Evolutionary conservation across 2,329 filamentous ascomycete genomes (phyloP), one percentile per base, ranked within the genome.

Genomic region (Apiospora rasikravindrae): DNA sequence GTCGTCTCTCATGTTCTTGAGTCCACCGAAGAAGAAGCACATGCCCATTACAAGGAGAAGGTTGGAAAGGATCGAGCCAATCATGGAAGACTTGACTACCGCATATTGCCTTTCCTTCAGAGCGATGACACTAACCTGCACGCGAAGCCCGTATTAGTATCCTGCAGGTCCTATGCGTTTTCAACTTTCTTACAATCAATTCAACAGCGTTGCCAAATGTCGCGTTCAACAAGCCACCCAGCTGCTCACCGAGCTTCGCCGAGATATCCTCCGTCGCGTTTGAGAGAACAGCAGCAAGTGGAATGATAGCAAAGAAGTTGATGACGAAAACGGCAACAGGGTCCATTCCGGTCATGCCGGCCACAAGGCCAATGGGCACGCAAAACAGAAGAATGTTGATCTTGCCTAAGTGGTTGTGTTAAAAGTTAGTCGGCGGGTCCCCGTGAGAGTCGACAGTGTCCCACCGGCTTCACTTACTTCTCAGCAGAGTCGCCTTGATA

Each of bases 61-160:
- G 83, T 98, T 98, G 75, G 96, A 98, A 51, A 98, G 87, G 77
- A 98, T 97, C 79, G 94, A 97, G 67, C 96, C 96, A 45, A 98
- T 91, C 95, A 98, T 98, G 75, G 94, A 97, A 26, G 96, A 93
- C 84, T 98, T 96, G n/a, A 98, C 96, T 75, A 98, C 95, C 78
- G 96, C 92, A 80, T 98, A 97, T 84, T 98, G 93, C 74, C 91
- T 90, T 77, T 96, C 91, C 76, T 87, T 90, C 66, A 99, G 88
- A 24, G 96, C 96, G 75, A 98, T 93, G 77, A 98, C 96, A 81
- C 94, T 97, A 80, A 97, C 94, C 93, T 96, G 79, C 11, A 42
- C 29, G n/a, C 16, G 22, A 24, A 73, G 44, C 67, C 69, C 71
- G 69, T 66, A 75, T 57, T 44, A 66, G 69, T 19, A 13, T 2